Base-by-base conservation (phyloP, 2,329 filamentous ascomycete species). In the Monosporascus sp. region DNA sequence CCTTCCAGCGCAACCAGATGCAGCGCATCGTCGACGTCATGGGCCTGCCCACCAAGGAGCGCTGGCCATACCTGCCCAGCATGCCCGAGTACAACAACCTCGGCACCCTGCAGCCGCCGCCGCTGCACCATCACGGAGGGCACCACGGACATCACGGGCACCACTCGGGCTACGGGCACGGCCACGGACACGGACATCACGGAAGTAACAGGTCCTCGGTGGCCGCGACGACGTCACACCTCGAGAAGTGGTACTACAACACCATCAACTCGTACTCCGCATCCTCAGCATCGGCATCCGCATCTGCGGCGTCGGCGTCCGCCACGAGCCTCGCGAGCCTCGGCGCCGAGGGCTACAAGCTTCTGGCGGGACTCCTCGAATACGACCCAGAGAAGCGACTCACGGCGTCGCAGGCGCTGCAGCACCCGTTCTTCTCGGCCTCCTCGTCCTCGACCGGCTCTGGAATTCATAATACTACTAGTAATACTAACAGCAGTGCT, bases 1-100 rank as follows among this genome's bases (percentile, higher is more conserved):
- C 94, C 0, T 99, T 99, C 62, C 94, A 99, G 71, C 84, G 92
- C 15, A 97, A 97, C 64, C 94, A 99, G 73, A 97, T 99, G 93
- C 90, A 94, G 66, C 97, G 96, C 72, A 99, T 99, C 62, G 90
- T 96, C 38, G 94, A 99, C 66, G 91, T 99, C 57, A 86, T 99
- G 76, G 94, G 94, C 31, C 75, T 96, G 59, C 94, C 94, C 0
- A 90, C 83, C 6, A 93, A 93, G 64, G 89, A 96, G 48, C 83
- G 85, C 25, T 99, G 94, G 94, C 90, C 92, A 0, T 79, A 93
- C 27, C 75, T 99, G 2, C 76, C 83, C 1, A 82, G 86, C 39
- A 96, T 96, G 88, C 91, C 90, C 0, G 94, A 99, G 71, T 96
- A 89, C 65, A 73, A 73, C 38, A 88, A 94, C 59, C 77, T 96